phyloP scores from a whole-genome alignment of 78 protist genomes.

The Dictyostelium firmibasis region DNA sequence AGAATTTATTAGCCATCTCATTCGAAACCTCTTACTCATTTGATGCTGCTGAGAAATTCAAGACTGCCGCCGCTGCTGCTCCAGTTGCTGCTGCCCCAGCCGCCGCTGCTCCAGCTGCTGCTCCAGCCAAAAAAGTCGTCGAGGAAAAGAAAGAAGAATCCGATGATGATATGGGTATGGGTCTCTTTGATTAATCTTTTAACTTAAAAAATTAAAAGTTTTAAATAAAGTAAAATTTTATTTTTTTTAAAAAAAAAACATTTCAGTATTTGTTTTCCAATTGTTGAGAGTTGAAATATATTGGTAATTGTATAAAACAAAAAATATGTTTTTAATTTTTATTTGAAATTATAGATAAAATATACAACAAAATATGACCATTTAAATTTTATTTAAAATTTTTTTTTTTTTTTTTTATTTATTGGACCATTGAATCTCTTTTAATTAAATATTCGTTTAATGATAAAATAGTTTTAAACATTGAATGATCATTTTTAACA shows the following conservation, averaged over 20 bases:
- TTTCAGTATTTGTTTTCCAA: no score
- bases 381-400: background rate
- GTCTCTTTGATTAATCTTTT: background rate
- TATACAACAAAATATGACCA: no score
- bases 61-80: conserved; percentile 84
- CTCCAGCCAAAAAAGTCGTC: conserved; percentile 51
- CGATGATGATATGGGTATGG: conserved; percentile 79
- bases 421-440: background rate
- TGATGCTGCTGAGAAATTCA: conserved; percentile 87
- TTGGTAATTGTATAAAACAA: no score
- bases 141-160: conserved; percentile 82
- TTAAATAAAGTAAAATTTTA: background rate
- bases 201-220: background rate
- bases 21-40: conserved; percentile 93
- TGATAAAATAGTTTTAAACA: background rate
- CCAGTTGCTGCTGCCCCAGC: conserved; percentile 81
- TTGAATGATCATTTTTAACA: background rate
- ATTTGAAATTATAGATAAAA: no score
- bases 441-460: background rate
- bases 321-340: no score
- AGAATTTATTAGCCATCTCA: conserved; percentile 95
- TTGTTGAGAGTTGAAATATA: no score
- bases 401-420: background rate
- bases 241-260: background rate
- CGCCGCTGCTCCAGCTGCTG: conserved; percentile 85